Conservation (phyloP, 495 filamentous ascomycete species). For the Endocarpon pusillum region DNA sequence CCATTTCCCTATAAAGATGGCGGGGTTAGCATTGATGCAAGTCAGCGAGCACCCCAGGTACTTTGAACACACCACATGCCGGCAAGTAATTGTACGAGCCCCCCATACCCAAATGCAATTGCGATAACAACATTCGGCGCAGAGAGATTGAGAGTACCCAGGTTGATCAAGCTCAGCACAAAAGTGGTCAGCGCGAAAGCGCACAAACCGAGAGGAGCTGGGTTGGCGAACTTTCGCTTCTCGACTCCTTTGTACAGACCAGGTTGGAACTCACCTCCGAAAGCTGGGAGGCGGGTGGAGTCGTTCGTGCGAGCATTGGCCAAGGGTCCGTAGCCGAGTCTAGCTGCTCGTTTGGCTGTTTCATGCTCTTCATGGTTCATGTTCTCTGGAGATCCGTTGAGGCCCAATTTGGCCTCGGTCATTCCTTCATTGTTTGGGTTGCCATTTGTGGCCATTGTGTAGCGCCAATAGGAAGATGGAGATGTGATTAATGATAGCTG, state of each 20-base stretch:
- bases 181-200: slow-evolving; percentile 96
- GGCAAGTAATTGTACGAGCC: slow-evolving; percentile 78
- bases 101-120: slow-evolving; percentile 64
- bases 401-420: no score
- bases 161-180: slow-evolving; percentile 74
- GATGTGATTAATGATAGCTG: no score
- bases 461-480: no score
- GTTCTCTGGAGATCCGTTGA: no score
- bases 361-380: slow-evolving; percentile 31
- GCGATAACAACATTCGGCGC: slow-evolving; percentile 52
- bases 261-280: slow-evolving; percentile 92
- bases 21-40: neutral
- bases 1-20: slow-evolving; percentile 66
- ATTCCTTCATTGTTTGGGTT: no score
- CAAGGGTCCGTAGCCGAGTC: slow-evolving; percentile 47
- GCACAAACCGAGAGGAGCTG: slow-evolving; percentile 66
- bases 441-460: no score
- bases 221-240: slow-evolving; percentile 71
- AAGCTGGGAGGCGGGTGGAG: slow-evolving; percentile 55
- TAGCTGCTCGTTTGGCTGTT: slow-evolving; percentile 27
- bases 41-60: neutral
- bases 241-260: slow-evolving; percentile 68
- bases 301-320: slow-evolving; percentile 48
- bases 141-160: slow-evolving; percentile 40
- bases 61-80: slow-evolving; percentile 81